Conservation (phyloP, 768 basidiomycete species). For the Russula virescens region DNA sequence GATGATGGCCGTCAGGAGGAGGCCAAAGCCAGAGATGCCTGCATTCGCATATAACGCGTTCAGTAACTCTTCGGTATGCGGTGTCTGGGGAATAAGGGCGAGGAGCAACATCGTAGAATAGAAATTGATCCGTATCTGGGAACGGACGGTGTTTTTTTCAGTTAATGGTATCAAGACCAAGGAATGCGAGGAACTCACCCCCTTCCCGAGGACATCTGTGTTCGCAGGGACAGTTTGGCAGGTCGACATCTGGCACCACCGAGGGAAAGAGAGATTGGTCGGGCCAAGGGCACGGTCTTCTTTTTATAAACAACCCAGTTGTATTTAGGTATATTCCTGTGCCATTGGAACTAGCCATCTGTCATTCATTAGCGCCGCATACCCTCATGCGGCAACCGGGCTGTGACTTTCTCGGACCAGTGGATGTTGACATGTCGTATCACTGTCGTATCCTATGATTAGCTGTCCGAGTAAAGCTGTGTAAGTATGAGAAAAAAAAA, state of each 20-base stretch:
- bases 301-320: not conserved
- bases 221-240: not conserved
- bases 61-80: conserved; percentile 9
- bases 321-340: not conserved
- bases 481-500: too few species aligned
- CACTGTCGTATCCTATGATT: too few species aligned
- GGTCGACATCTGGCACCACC: conserved; percentile 1
- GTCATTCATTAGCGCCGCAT: not conserved
- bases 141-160: not conserved
- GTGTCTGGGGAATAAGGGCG: not conserved
- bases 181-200: not conserved
- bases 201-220: conserved; percentile 3
- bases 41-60: not conserved
- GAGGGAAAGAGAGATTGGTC: not conserved
- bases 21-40: conserved; percentile 10
- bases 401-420: not conserved
- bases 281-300: not conserved
- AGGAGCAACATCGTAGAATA: conserved; percentile 14
- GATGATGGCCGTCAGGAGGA: conserved; percentile 15
- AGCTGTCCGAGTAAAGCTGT: too few species aligned
- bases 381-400: not conserved
- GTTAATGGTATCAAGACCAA: not conserved
- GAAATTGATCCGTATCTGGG: conserved; percentile 20
- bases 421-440: too few species aligned
- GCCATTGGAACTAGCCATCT: not conserved